A percentile compares a stretch with the other conserved stretches of the same genome.
phyloP scores from a whole-genome alignment of 2,329 filamentous ascomycete species.

The Chrysosporium keratinophilum region DNA sequence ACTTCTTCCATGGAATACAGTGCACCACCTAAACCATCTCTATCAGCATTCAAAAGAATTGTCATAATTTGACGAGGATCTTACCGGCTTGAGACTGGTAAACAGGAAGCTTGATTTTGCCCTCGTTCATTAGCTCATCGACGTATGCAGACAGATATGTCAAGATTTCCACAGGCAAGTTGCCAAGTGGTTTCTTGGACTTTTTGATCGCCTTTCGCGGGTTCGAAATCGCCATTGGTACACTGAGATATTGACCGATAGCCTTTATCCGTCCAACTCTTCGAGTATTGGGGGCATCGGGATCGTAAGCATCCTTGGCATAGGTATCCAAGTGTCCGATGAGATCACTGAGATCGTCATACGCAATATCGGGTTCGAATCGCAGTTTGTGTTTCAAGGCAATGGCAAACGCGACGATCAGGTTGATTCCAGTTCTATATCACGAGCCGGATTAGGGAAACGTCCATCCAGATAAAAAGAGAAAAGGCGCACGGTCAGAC shows the following conservation, averaged over 20 bases:
- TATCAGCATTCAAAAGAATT: background rate
- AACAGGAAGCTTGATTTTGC: slow-evolving; percentile 20
- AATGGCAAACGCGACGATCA: slow-evolving; percentile 66
- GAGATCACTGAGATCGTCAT: slow-evolving; percentile 60
- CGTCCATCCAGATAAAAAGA: background rate
- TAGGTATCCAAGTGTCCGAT: slow-evolving; percentile 66
- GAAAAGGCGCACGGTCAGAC: slow-evolving; percentile 5
- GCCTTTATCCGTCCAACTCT: slow-evolving; percentile 50
- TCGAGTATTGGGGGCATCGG: slow-evolving; percentile 25
- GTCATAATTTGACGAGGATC: slow-evolving; percentile 9
- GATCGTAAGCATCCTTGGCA: slow-evolving; percentile 49
- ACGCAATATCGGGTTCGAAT: slow-evolving; percentile 70
- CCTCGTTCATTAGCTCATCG: slow-evolving; percentile 46
- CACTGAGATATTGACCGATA: slow-evolving; percentile 61
- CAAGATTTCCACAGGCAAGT: slow-evolving; percentile 73
- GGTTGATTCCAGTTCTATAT: slow-evolving; percentile 55
- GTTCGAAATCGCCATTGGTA: slow-evolving; percentile 67
- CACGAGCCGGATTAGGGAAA: background rate
- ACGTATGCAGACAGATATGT: slow-evolving; percentile 59
- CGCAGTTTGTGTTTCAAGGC: slow-evolving; percentile 72
- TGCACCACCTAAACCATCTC: slow-evolving; percentile 41
- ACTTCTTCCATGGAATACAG: slow-evolving; percentile 60
- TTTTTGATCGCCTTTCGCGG: slow-evolving; percentile 68
- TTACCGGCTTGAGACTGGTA: slow-evolving; percentile 21
- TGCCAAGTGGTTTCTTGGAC: slow-evolving; percentile 61